Evolutionary conservation across 2,329 filamentous ascomycete species (phyloP).

Genomic region (Arthrobotrys pseudoclavata): DNA sequence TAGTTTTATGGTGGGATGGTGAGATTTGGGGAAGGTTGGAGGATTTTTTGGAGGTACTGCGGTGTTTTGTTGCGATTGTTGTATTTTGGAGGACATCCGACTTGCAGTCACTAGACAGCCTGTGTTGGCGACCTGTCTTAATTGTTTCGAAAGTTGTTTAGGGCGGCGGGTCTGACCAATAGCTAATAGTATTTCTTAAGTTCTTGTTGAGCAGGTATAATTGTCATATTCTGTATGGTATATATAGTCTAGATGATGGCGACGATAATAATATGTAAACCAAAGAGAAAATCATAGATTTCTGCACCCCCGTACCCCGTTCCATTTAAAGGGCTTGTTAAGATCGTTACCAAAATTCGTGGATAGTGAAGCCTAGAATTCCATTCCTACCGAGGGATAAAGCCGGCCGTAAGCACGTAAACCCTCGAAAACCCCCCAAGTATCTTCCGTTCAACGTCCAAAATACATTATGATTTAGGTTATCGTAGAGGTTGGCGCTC

Average conservation of each 20-base stretch:
- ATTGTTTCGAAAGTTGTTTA: no score
- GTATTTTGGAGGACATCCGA: no score
- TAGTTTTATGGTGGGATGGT: not conserved
- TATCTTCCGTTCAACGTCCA: constrained; percentile 36
- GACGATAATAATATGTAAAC: no score
- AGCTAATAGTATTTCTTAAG: no score
- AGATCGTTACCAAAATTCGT: constrained; percentile 42
- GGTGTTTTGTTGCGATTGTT: not conserved
- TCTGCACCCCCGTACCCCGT: not conserved
- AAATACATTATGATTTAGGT: constrained; percentile 10
- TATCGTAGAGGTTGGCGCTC: constrained; percentile 4
- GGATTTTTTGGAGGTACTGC: no score
- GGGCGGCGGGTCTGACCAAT: no score
- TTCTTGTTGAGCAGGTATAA: no score
- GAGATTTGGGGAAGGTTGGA: not conserved
- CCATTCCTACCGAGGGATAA: constrained; percentile 2
- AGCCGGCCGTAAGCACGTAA: constrained; percentile 16
- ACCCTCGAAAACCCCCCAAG: not conserved
- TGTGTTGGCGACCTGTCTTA: no score
- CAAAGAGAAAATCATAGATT: no score
- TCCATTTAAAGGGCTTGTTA: constrained; percentile 22
- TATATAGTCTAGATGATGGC: no score
- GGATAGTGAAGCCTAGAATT: not conserved
- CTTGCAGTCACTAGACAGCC: no score
- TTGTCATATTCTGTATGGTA: no score